Base-by-base conservation (phyloP, 2,329 filamentous ascomycete genomes). In the Aureobasidium lini region DNA sequence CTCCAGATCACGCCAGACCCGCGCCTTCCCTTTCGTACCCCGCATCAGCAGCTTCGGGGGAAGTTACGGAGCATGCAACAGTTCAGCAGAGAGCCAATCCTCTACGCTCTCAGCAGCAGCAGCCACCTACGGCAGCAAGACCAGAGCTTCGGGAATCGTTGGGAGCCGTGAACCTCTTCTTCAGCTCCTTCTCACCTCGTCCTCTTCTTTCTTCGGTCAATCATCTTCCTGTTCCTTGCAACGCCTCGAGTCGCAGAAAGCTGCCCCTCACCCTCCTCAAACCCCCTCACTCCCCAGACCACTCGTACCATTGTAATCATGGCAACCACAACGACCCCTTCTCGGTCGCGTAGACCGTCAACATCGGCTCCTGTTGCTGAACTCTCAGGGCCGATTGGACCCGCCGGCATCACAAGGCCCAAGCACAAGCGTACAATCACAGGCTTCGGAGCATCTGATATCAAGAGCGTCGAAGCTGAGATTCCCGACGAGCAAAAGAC, bases 401-500 rank as follows among this genome's bases (percentile, higher is more conserved):
- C 71, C 40, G 90, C 91, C 42, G 87, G 86, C 43, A 93, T 95
- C 71, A 86, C 88, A 76, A 84, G 94, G 62, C 94, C 94, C 47
- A 99, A 97, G 78, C 94, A 99, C 79, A 96, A 90, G 81, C 85
- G 94, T 66, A 97, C 93, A n/a, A 89, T 89, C 65, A 99, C 94
- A 9, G 94, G 94, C 8, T 94, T 97, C 71, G 92, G 91, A 36
- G 83, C 91, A 31, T 80, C 84, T 37, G 94, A 99, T 71, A 96
- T 96, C 79, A 96, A 96, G 79, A 87, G 77, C 68, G 90, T 97
- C 50, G 92, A 97, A 78, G 90, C 91, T 79, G 85, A 77, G 62
- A 95, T 97, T 70, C 93, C 93, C 48, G 92, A 96, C 73, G 85
- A 87, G 36, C 87, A 95, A 78, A 86, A 92, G 64, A 89, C 84